phyloP scores from a whole-genome alignment of 495 filamentous ascomycete species.

The Halenospora varia region DNA sequence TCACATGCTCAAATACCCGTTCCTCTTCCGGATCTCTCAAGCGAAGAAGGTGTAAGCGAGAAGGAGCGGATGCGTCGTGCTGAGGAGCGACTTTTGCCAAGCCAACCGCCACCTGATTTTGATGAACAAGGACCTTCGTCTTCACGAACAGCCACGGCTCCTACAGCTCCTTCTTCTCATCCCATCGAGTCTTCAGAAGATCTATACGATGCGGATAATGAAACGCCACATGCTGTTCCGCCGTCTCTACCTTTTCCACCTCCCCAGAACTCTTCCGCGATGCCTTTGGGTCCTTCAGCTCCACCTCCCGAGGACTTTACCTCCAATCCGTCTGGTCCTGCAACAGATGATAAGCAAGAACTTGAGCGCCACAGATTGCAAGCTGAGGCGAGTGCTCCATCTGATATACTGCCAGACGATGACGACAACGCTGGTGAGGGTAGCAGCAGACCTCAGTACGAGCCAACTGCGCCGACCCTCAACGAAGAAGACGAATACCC shows the following conservation, averaged over 20 bases:
- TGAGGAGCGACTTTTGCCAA: slow-evolving; percentile 67
- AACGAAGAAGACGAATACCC: slow-evolving; percentile 58
- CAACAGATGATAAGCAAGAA: slow-evolving; percentile 82
- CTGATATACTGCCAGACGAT: slow-evolving; percentile 45
- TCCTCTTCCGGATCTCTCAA: slow-evolving; percentile 47
- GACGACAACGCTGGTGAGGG: slow-evolving; percentile 23
- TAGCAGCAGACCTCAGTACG: slow-evolving; percentile 14
- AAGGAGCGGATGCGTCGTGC: slow-evolving; percentile 65
- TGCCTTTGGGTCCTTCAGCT: slow-evolving; percentile 9
- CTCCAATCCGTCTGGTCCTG: slow-evolving; percentile 27
- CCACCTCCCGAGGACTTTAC: slow-evolving; percentile 38
- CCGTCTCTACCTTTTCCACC: slow-evolving; percentile 2
- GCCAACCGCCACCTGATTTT: slow-evolving; percentile 51
- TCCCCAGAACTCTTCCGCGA: neutral
- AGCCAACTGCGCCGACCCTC: slow-evolving; percentile 64
- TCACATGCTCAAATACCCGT: slow-evolving; percentile 24
- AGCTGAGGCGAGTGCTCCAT: slow-evolving; percentile 67
- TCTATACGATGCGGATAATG: slow-evolving; percentile 34
- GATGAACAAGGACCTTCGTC: slow-evolving; percentile 46
- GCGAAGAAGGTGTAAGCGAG: slow-evolving; percentile 57
- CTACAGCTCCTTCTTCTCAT: slow-evolving; percentile 19
- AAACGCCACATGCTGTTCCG: slow-evolving; percentile 2
- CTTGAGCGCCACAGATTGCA: slow-evolving; percentile 71
- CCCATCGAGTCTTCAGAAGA: slow-evolving; percentile 24
- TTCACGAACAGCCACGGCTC: slow-evolving; percentile 15